A percentile compares a stretch with the other conserved stretches of the same genome.
These are phyloP conservation scores for Alternaria alternata DNA, from an alignment of 2,329 filamentous ascomycete species.

Conservation along the genomic window DNA sequence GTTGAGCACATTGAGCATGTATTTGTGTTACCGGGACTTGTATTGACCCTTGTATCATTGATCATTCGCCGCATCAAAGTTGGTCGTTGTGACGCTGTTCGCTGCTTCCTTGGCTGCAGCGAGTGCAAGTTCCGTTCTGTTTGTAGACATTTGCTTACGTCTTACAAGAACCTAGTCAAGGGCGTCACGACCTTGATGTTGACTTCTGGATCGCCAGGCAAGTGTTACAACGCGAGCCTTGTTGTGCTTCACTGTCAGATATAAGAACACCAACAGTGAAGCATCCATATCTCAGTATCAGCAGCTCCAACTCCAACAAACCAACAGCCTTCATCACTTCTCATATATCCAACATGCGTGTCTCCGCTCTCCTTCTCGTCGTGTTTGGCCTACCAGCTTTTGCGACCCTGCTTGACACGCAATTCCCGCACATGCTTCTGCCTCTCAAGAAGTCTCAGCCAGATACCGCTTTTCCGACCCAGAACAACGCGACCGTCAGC, in stretches of 20 bases:
- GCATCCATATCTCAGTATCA: background rate
- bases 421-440: constrained; percentile 48
- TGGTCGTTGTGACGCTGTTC: background rate
- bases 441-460: constrained; percentile 36
- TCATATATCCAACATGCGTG: constrained; percentile 33
- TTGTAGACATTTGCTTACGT: background rate
- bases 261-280: background rate
- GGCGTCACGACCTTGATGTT: background rate
- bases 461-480: constrained; percentile 32
- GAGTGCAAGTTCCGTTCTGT: background rate
- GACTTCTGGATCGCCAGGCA: background rate
- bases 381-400: constrained; percentile 24
- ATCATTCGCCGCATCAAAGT: background rate
- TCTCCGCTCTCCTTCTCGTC: constrained; percentile 25
- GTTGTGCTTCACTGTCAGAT: background rate
- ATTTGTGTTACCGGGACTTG: background rate
- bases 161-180: background rate
- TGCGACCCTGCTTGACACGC: constrained; percentile 23
- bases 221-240: background rate
- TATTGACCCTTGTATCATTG: background rate
- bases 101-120: background rate
- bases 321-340: background rate
- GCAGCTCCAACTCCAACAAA: background rate
- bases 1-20: background rate
- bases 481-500: constrained; percentile 30